Evolutionary conservation across 768 basidiomycete species (phyloP).

Genomic region (Plicaturopsis crispa): DNA sequence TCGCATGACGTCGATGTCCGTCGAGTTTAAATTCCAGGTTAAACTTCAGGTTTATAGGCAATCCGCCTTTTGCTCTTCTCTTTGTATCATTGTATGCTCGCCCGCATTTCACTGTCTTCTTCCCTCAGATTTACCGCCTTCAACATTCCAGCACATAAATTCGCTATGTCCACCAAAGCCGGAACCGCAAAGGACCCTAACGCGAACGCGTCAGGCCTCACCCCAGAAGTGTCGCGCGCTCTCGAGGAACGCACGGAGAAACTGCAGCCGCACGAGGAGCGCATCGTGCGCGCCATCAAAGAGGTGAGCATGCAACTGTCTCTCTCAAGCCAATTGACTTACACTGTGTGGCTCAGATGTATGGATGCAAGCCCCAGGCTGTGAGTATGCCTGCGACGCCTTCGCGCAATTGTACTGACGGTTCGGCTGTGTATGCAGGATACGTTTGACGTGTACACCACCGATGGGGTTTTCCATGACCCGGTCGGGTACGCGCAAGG

Average conservation of each 20-base stretch:
- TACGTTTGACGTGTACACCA: slow-evolving; percentile 35
- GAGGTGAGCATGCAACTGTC: slow-evolving; percentile 19
- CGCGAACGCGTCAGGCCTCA: slow-evolving; percentile 34
- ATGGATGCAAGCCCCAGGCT: slow-evolving; percentile 29
- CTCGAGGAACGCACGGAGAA: slow-evolving; percentile 27
- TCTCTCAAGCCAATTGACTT: slow-evolving; percentile 4
- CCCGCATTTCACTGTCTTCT: too few species aligned
- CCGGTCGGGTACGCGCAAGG: slow-evolving; percentile 38
- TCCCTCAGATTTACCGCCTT: too few species aligned
- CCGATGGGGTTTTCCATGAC: slow-evolving; percentile 36
- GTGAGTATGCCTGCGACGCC: slow-evolving; percentile 16
- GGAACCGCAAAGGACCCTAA: too few species aligned
- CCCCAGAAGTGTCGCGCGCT: slow-evolving; percentile 26
- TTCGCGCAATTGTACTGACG: not conserved
- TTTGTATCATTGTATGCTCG: too few species aligned
- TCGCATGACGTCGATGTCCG: too few species aligned
- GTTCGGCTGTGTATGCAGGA: slow-evolving; percentile 14
- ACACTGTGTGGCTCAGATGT: slow-evolving; percentile 18
- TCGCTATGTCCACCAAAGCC: slow-evolving; percentile 12
- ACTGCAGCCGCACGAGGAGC: slow-evolving; percentile 27
- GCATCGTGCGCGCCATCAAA: slow-evolving; percentile 31
- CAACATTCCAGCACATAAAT: too few species aligned
- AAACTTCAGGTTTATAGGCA: too few species aligned
- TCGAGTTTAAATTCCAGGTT: too few species aligned
- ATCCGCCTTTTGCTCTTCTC: too few species aligned